Base-by-base conservation (phyloP, 805 yeast species). In the Starmerella davenportii region DNA sequence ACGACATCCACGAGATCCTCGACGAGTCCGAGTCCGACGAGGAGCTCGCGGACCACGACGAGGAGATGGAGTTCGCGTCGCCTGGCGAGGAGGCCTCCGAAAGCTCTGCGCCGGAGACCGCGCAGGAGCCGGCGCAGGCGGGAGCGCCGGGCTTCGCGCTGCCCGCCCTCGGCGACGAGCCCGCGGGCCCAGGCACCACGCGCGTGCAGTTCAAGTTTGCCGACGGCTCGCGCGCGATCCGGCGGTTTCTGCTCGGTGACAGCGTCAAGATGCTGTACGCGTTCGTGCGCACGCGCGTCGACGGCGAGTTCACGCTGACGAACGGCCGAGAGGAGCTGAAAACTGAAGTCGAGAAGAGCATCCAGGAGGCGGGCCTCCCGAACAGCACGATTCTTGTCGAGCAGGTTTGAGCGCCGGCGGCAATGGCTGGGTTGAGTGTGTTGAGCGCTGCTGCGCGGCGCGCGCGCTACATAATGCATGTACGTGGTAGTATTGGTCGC, bases 171-270 rank as follows among this genome's bases (percentile, higher is more conserved):
- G 61, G 62, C 0, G 95, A 84, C 51, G 92, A 94, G 1, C 56
- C 68, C 1, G 53, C 62, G 3, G 74, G 68, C 9, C 68, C 71
- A 0, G 58, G 64, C 5, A 64, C 74, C 0, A 60, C 65, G 5
- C 80, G 95, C 0, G 69, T 90, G 20, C 96, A 90, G 58, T 68
- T 90, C n/a, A 66, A 95, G 42, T 69, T 80, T 21, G 90, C 85
- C 15, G 81, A 76, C 50, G 95, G 96, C n/a, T 68, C 74, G 35
- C 65, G 95, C 41, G 60, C 76, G 11, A 76, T 87, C 9, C 76
- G 81, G 43, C 69, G 80, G 41, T 79, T 87, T 48, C 58, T 59
- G 7, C 51, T 68, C 9, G 55, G 60, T 3, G 93, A 79, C 46
- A 61, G 66, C 3, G 81, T 90, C 0, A 42, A 62, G 3, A 56